These are phyloP conservation scores for Cladobotryum protrusum DNA, from an alignment of 2,329 filamentous ascomycete genomes.

Conservation along the genomic window DNA sequence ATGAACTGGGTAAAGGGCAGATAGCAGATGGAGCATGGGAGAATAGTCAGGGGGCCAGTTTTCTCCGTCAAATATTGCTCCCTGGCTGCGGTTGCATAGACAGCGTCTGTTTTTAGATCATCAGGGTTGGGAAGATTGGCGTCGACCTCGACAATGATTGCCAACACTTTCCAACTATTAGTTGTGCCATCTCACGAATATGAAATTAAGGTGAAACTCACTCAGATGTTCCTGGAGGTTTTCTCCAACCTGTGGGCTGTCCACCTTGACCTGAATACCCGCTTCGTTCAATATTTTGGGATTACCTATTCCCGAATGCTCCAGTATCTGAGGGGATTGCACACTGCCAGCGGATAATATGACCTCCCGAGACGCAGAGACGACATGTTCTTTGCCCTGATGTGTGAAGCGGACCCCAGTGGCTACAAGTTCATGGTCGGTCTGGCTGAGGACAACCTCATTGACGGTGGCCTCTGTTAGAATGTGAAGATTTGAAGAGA, in stretches of 20 bases:
- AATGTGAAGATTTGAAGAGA: slow-evolving; percentile 36
- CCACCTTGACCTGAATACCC: slow-evolving; percentile 32
- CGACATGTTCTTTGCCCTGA: slow-evolving; percentile 30
- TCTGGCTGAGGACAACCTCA: slow-evolving; percentile 22
- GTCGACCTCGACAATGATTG: slow-evolving; percentile 40
- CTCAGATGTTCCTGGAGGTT: slow-evolving; percentile 43
- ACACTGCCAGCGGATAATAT: slow-evolving; percentile 53
- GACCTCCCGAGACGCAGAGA: slow-evolving; percentile 43
- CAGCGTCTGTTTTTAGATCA: slow-evolving; percentile 28
- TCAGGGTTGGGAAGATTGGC: slow-evolving; percentile 33
- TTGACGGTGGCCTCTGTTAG: slow-evolving; percentile 25
- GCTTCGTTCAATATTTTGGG: slow-evolving; percentile 29
- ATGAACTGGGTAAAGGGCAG: slow-evolving; percentile 33
- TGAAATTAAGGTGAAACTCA: slow-evolving; percentile 12
- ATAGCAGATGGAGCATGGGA: slow-evolving; percentile 38
- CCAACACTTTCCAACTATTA: slow-evolving; percentile 29
- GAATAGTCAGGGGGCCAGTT: slow-evolving; percentile 31
- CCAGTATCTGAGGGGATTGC: slow-evolving; percentile 52
- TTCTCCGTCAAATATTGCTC: slow-evolving; percentile 25
- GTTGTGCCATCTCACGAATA: background rate
- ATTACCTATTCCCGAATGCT: slow-evolving; percentile 55
- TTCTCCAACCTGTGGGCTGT: slow-evolving; percentile 40
- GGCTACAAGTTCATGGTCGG: slow-evolving; percentile 16
- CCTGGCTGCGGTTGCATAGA: slow-evolving; percentile 24
- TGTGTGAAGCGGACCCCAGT: slow-evolving; percentile 30